phyloP scores from a whole-genome alignment of 768 basidiomycete species.

The Phallus indusiatus region DNA sequence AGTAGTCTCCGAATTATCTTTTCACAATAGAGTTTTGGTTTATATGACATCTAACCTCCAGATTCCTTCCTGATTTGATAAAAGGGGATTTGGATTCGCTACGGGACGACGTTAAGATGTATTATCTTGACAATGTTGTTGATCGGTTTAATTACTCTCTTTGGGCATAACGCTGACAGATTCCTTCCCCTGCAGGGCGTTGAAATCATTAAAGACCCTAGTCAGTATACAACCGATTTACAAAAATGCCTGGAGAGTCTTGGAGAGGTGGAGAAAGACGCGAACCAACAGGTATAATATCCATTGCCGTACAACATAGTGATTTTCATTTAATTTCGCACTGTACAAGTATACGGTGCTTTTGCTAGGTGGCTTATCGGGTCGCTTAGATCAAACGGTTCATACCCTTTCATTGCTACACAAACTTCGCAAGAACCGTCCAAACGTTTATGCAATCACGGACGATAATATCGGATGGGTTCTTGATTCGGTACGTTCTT shows the following conservation, averaged over 20 bases:
- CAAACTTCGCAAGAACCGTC: conserved; percentile 56
- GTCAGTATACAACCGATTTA: conserved; percentile 86
- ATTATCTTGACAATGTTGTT: conserved; percentile 53
- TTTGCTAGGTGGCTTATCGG: conserved; percentile 81
- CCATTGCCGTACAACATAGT: neutral
- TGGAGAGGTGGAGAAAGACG: conserved; percentile 41
- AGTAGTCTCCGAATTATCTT: neutral
- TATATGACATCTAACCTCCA: conserved; percentile 18
- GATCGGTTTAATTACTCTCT: neutral
- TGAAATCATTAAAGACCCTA: conserved; percentile 50
- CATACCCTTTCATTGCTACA: conserved; percentile 81
- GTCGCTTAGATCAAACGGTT: conserved; percentile 89
- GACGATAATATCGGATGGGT: conserved; percentile 91
- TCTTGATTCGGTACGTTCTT: conserved; percentile 52
- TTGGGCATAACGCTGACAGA: neutral
- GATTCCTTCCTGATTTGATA: conserved; percentile 76
- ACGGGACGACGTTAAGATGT: conserved; percentile 58
- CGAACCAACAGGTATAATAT: conserved; percentile 27
- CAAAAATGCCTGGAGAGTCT: conserved; percentile 81
- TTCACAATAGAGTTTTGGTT: neutral
- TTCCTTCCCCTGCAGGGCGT: conserved; percentile 45
- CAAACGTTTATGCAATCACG: conserved; percentile 67
- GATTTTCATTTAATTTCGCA: neutral
- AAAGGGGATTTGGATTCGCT: conserved; percentile 94
- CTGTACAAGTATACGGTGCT: conserved; percentile 52